Evolutionary conservation across 352 stramenopile genomes (phyloP), one percentile per base, ranked within the genome.

Genomic region (Pythium insidiosum): DNA sequence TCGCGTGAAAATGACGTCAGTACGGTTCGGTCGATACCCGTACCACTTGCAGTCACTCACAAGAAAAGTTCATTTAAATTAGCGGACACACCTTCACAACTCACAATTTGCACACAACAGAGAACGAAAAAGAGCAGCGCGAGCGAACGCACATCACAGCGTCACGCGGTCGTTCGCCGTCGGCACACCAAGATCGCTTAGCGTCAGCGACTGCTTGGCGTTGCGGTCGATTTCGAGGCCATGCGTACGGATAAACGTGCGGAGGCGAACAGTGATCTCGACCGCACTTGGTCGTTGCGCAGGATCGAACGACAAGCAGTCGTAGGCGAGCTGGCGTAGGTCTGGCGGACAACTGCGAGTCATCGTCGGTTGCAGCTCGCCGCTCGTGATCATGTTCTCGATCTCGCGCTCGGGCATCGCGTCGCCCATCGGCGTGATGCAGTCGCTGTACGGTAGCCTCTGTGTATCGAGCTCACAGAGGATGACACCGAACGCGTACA

Each of bases 401-500:
- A 61, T 44, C 4, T 45, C 47, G 3, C 33, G 10, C 19, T 54
- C 46, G 0, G 46, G 36, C 24, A 61, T 21, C 9, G 35, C 31
- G 4, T 48, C 37, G 23, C 53, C 53, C 1, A 49, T 24, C 1
- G 46, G 21, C 13, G 44, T 39, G 3, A 50, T 33, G 20, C 40
- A 56, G 30, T 68, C 47, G 2, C 47, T 40, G 38, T 53, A 59
- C 5, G 51, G 51, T 18, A 53, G 13, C 20, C 49, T 38, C 28
- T 59, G 51, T 1, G 51, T 59, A 13, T 59, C 51, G 4, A 59
- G 34, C 18, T 59, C 51, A 23, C 33, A 59, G 16, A 59, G 44
- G 12, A 59, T 50, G 13, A 59, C 44, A n/a, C 51, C 51, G n/a
- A 59, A 53, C 20, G 51, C 37, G 44, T 59, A 59, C 23, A 59